Evolutionary conservation across 208 protist species (phyloP), one percentile per base, ranked within the genome.

Genomic region (Trypanosoma scelopori): DNA sequence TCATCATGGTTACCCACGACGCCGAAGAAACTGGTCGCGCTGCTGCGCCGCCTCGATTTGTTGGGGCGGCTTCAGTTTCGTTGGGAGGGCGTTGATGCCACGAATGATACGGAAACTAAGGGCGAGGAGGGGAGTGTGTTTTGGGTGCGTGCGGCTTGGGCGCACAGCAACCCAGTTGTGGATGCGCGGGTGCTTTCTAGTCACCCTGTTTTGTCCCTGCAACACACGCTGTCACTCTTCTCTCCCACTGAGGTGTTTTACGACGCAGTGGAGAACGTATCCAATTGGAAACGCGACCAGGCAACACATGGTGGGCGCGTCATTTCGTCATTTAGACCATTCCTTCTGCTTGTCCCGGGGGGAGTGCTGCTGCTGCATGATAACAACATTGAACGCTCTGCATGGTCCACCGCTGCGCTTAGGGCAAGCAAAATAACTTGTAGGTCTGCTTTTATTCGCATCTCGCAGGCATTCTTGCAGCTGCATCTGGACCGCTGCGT

Each of bases 101-200:
- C 32, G 9, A 37, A 37, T 9, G 32, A 37, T 37, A 9, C 32
- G 9, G 9, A 37, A 37, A 43, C 35, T 39, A 49, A 42, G 16
- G 37, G 30, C 15, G 25, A 59, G 9, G 45, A 30, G 23, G 20
- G 22, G 27, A 52, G 23, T 37, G 57, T 15, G 28, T 28, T 18
- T 18, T 63, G 20, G 51, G 39, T 81, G 18, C 70, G 75, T 15
- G 79, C 71, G 1, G 62, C 68, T 11, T 81, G 72, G 71, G 71
- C 63, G 9, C 71, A 85, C 47, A 57, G 55, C 12, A 35, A 73
- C 13, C 30, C 20, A 16, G 18, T 1, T 39, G 41, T 81, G 20
- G 58, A 50, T 2, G 35, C 23, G 15, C 53, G 56, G 1, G 74
- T 81, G 1, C 25, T 75, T 30, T 39, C 18, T 25, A 74, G 68